Base-by-base conservation (phyloP, 805 yeast species). In the Saccharomycopsis synnaedendra region DNA sequence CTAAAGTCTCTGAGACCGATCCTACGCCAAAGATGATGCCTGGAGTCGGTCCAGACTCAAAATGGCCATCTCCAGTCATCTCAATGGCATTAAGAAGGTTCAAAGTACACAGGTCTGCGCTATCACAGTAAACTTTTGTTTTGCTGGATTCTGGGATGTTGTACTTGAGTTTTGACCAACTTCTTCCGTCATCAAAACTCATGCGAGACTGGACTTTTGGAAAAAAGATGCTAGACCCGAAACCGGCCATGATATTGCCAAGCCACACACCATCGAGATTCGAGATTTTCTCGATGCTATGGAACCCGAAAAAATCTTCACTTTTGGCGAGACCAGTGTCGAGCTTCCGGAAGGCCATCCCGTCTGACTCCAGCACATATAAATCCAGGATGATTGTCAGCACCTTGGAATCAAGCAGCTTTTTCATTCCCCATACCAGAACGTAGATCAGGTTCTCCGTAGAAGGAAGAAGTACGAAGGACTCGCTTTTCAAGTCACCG, bases 251-350 rank as follows among this genome's bases (percentile, higher is more conserved):
- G 34, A 57, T 48, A 55, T 74, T 74, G 6, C 77, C 72, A 42
- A 82, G 57, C 74, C 83, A 73, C 10, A 76, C 71, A 6, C 88
- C 89, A 50, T 80, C 85, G 31, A 78, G 66, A 19, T 67, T 68
- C 50, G 71, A 68, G 19, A 79, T 66, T 52, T 71, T 72, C 36
- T 66, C 67, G 19, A 73, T 59, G 19, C 63, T 59, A 30, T 70
- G 64, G 41, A 67, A 60, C 5, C 74, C 76, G 27, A 61, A 54
- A 35, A 54, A 51, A 6, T 58, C 61, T 3, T 43, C 40, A 9
- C 54, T 48, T 39, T 63, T 61, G 28, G 67, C 67, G 40, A 64
- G 58, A 8, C 72, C 65, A 36, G 68, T 60, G 7, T 68, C 70
- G 32, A 76, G 57, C n/a, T 73, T 61, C 41, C 67, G 56, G 58